Base-by-base conservation (phyloP, 1,284 basidiomycete species). In the Crucibulum cyathiforme region DNA sequence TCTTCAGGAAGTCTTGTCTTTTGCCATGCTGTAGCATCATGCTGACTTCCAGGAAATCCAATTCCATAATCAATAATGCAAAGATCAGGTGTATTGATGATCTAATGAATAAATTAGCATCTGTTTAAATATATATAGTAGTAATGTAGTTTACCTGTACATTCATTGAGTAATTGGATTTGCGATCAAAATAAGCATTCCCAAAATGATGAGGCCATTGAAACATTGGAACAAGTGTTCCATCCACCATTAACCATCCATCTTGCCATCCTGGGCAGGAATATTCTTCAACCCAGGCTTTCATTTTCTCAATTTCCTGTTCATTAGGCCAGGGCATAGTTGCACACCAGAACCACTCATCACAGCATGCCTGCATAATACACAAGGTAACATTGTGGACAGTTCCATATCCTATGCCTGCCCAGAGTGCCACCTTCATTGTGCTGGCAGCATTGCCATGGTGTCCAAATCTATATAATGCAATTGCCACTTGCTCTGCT, bases 181-280 rank as follows among this genome's bases (percentile, higher is more conserved):
- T n/a, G n/a, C n/a, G n/a, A n/a, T n/a, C n/a, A n/a, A n/a, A n/a
- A n/a, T n/a, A n/a, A n/a, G 46, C 19, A 48, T 48, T 48, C 19
- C 46, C 46, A 24, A 48, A 72, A 57, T 61, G 71, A 9, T 56
- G 54, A 5, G 75, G 77, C 7, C 58, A 57, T 8, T 65, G 58
- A 43, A 63, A 65, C 1, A 79, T 66, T 2, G 73, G 74, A 19
- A 79, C 62, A 1, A 77, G 58, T 0, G 74, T 79, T 3, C 77
- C 76, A 68, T 80, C 77, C 19, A 78, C 75, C 19, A 78, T 63
- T 51, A 64, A 68, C 63, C 67, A 78, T 34, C 77, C 75, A 62
- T 71, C 49, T 9, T 70, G 57, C 76, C 74, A 77, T 8, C 62
- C 71, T 19, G 53, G 53, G 58, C 75, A 77, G 3, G 74, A 74